Evolutionary conservation across 768 basidiomycete genomes (phyloP), one percentile per base, ranked within the genome.

Genomic region (Galerina sulciceps): DNA sequence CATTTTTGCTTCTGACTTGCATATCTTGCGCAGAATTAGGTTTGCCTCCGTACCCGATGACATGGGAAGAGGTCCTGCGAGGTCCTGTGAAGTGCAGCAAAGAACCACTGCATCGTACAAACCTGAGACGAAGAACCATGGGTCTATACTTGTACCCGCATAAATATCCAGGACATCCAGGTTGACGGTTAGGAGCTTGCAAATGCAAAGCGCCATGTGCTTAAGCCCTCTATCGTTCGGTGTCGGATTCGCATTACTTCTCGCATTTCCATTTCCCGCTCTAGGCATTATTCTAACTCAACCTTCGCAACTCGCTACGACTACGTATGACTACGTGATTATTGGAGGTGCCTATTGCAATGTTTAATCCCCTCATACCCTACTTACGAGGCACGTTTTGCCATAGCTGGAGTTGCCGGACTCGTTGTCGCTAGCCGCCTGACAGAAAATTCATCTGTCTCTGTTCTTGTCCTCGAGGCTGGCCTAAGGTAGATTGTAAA

Each of bases 381-480:
- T 82, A 84, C 34, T 51, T 31, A 13, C 4, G 20, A 20, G 10
- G 8, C 14, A 36, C 15, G 35, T 76, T 81, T 1, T 83, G 83
- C 67, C 84, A 11, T 1, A 75, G 81, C 9, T 74, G 85, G 11
- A 43, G 57, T 44, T 14, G 60, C 60, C 17, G 55, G 60, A 2
- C 55, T 61, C 13, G 55, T 53, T 26, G 17, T 61, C 3, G 60
- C 60, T 3, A 61, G 26, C 22, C 44, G 60, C 20, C 68, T 86
- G 10, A 79, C 78, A 10, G 85, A 86, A 65, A 71, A 85, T 55
- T 77, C 80, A 0, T 65, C 63, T 2, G 68, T 81, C 5, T 73
- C 74, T 0, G 84, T 86, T 0, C 71, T 85, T 13, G 65, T 87
- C 5, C 67, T 86, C 6, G 85, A 87, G 64, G 80, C 83, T 1